Base-by-base conservation (phyloP, 805 yeast genomes). In the Saccharomycopsis fodiens region DNA sequence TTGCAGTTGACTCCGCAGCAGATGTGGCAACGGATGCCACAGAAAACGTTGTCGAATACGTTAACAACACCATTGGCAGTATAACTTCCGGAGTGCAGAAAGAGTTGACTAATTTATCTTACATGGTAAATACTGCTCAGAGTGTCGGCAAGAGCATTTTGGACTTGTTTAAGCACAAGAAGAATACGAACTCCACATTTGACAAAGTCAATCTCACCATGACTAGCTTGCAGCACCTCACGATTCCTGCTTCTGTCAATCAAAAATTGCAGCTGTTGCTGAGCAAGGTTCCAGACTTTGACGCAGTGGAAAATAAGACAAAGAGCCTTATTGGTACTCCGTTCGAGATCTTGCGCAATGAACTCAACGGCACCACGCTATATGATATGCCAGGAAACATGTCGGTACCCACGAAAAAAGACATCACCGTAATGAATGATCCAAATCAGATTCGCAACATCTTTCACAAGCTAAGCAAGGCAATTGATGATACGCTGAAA, bases 21-120 rank as follows among this genome's bases (percentile, higher is more conserved):
- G 78, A 77, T 53, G 76, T 79, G 25, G 94, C 94, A 0, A 59
- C 85, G 1, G 82, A 85, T 57, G 75, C 86, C 1, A 79, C 95
- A 0, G 85, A 82, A 54, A 58, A 72, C 1, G 66, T 86, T 1
- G 69, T 88, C 5, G 59, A 60, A 3, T 63, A 70, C 17, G 84
- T 87, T 2, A 87, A 89, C 55, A 63, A 63, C 1, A 78, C 93
- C 0, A 59, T 86, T 1, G 61, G 61, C 0, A 61, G 61, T 0
- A 59, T 79, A n/a, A 76, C 85, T 0, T 65, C 66, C 37, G 88
- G 77, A 4, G 64, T 89, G 22, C 79, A 85, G 45, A 72, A 68
- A 31, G 93, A 89, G 0, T 62, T 89, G 27, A 69, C 69, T 7
- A 83, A 77, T 25, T 56, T 91, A 2, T 70, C 85, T 1, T 59